These are phyloP conservation scores for Alternaria arbusti DNA, from an alignment of 2,329 filamentous ascomycete genomes.

Conservation along the genomic window DNA sequence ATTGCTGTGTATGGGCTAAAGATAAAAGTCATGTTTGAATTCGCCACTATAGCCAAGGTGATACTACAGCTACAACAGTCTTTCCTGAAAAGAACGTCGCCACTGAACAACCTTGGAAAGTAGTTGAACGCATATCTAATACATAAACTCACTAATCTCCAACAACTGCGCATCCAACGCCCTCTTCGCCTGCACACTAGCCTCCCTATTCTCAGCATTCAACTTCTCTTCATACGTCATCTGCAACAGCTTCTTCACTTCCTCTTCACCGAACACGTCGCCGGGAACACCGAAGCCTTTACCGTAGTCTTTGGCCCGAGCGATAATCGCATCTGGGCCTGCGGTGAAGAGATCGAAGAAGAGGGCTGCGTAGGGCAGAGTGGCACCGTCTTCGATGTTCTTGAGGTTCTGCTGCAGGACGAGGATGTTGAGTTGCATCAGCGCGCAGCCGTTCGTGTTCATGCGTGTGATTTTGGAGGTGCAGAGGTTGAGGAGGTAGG, in stretches of 20 bases:
- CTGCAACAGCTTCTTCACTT: conserved; percentile 51
- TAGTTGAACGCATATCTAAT: conserved; percentile 16
- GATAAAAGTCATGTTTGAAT: background rate
- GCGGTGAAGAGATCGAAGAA: conserved; percentile 74
- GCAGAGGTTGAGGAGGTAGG: conserved; percentile 69
- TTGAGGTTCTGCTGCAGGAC: conserved; percentile 97
- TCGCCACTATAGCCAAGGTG: background rate
- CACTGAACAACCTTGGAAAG: too few relatives aligned
- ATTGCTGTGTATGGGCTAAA: background rate
- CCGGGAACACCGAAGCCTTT: conserved; percentile 32
- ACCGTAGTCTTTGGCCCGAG: conserved; percentile 61
- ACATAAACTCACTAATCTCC: conserved; percentile 75
- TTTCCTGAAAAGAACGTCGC: background rate
- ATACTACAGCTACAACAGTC: background rate
- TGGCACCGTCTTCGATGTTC: conserved; percentile 78
- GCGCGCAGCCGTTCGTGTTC: conserved; percentile 81
- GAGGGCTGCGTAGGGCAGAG: conserved; percentile 66
- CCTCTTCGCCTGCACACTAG: conserved; percentile 68
- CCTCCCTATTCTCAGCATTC: conserved; percentile 70
- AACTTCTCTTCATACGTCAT: conserved; percentile 57
- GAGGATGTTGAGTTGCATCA: conserved; percentile 91
- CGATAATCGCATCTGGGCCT: conserved; percentile 70
- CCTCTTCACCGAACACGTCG: conserved; percentile 45
- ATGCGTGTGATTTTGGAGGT: conserved; percentile 78
- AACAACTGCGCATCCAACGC: conserved; percentile 74